Conservation (phyloP, 192 early-diverging fungal genomes). For the Kappamyces sp. region DNA sequence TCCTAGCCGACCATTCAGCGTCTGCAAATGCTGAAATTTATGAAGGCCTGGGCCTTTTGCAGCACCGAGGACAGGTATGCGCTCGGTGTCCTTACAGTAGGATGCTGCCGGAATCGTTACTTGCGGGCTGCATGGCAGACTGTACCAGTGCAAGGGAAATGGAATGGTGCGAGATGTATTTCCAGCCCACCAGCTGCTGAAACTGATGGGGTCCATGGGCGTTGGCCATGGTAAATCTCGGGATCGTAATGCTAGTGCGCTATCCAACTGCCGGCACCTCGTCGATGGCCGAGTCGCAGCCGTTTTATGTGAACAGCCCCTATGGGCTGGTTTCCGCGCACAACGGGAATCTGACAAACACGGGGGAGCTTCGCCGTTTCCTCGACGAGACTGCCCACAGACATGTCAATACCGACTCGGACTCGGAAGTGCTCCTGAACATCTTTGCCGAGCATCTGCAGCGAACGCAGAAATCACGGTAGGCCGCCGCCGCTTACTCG, state of each 20-base stretch:
- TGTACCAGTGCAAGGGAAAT: constrained; percentile 98
- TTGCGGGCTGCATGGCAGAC: constrained; percentile 89
- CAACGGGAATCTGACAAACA: constrained; percentile 98
- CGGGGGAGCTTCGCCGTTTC: constrained; percentile 77
- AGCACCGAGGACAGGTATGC: constrained; percentile 96
- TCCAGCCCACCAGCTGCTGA: constrained; percentile 65
- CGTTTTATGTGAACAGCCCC: constrained; percentile 99
- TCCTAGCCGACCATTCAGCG: too few species aligned
- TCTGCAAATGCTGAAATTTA: constrained; percentile 83
- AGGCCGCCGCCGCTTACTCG: constrained; percentile 3
- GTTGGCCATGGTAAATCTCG: constrained; percentile 85
- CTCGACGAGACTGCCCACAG: constrained; percentile 94
- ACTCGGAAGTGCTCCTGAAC: constrained; percentile 97
- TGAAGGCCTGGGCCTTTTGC: constrained; percentile 89
- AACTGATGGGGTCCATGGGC: constrained; percentile 82
- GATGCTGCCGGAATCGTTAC: constrained; percentile 99
- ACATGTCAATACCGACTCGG: constrained; percentile 99
- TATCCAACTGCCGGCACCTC: constrained; percentile 98
- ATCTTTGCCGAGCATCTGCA: constrained; percentile 97
- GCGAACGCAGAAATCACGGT: constrained; percentile 90
- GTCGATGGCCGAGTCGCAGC: constrained; percentile 93
- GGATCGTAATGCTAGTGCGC: constrained; percentile 65
- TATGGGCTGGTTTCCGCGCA: constrained; percentile 96
- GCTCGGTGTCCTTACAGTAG: constrained; percentile 39
- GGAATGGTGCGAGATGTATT: constrained; percentile 99